Conservation (phyloP, 2,329 filamentous ascomycete species). For the Didymella glomerata region DNA sequence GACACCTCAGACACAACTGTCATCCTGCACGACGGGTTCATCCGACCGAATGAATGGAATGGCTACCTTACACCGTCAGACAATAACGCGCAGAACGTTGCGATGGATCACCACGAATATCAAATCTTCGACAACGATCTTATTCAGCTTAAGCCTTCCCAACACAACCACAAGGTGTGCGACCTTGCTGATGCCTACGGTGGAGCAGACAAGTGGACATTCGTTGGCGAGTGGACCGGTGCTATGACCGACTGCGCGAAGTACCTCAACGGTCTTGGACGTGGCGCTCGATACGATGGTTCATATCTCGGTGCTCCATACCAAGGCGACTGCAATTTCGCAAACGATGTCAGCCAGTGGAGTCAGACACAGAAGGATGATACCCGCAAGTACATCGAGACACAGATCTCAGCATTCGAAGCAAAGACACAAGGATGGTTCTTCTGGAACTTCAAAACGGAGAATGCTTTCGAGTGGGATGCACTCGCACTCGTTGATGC, state of each 20-base stretch:
- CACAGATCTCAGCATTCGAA: constrained; percentile 64
- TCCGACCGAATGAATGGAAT: constrained; percentile 65
- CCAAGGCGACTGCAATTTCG: constrained; percentile 64
- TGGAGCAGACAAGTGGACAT: constrained; percentile 67
- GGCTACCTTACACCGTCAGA: constrained; percentile 64
- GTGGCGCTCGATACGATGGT: constrained; percentile 69
- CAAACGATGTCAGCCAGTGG: constrained; percentile 61
- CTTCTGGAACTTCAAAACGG: constrained; percentile 69
- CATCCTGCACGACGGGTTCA: constrained; percentile 68
- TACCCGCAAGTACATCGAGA: constrained; percentile 62
- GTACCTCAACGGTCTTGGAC: constrained; percentile 63
- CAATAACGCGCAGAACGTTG: constrained; percentile 62
- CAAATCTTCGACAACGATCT: constrained; percentile 66
- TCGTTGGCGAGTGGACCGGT: constrained; percentile 74
- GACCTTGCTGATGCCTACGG: constrained; percentile 59
- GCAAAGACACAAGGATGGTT: constrained; percentile 60
- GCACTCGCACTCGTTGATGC: constrained; percentile 59
- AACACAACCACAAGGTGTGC: constrained; percentile 67
- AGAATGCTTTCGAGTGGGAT: constrained; percentile 63
- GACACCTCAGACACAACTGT: constrained; percentile 58
- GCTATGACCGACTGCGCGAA: constrained; percentile 70
- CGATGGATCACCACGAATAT: constrained; percentile 75
- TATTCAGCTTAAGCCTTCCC: constrained; percentile 59
- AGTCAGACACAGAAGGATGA: constrained; percentile 56
- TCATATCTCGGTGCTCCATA: constrained; percentile 57